phyloP scores from a whole-genome alignment of 2,329 filamentous ascomycete species.

The Cladophialophora yegresii region DNA sequence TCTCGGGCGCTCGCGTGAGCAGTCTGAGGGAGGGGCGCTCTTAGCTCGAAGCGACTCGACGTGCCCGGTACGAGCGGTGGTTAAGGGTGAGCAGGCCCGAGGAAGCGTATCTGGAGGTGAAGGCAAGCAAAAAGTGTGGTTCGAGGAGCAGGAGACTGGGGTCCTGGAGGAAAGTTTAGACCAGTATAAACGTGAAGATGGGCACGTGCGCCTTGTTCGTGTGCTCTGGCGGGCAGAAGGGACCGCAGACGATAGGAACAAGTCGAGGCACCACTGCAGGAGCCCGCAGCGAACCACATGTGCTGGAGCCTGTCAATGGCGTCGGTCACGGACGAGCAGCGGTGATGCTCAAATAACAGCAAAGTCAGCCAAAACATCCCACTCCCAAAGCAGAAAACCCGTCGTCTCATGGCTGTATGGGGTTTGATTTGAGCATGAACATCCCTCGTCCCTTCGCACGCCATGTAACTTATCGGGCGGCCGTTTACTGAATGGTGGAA shows the following conservation, averaged over 20 bases:
- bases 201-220: conserved; percentile 31
- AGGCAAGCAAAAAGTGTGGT: conserved; percentile 14
- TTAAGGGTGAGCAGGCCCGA: conserved; percentile 10
- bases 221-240: conserved; percentile 16
- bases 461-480: background rate
- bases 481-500: background rate
- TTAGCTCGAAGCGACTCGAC: conserved; percentile 9
- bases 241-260: conserved; percentile 13
- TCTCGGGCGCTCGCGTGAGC: conserved; percentile 34
- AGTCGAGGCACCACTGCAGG: conserved; percentile 24
- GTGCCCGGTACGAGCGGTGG: conserved; percentile 5
- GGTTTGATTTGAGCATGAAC: conserved; percentile 5
- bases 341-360: conserved; percentile 7
- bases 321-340: conserved; percentile 5
- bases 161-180: conserved; percentile 20
- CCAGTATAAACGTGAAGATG: conserved; percentile 33
- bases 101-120: conserved; percentile 15
- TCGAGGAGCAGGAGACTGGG: conserved; percentile 7
- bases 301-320: conserved; percentile 16
- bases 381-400: background rate
- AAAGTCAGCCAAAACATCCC: conserved; percentile 13
- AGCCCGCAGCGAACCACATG: conserved; percentile 21
- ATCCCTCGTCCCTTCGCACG: background rate
- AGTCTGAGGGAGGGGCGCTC: conserved; percentile 17
- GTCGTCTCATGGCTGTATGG: conserved; percentile 5